Evolutionary conservation across 805 yeast species (phyloP), one percentile per base, ranked within the genome.

Genomic region (Nakazawaea peltata): DNA sequence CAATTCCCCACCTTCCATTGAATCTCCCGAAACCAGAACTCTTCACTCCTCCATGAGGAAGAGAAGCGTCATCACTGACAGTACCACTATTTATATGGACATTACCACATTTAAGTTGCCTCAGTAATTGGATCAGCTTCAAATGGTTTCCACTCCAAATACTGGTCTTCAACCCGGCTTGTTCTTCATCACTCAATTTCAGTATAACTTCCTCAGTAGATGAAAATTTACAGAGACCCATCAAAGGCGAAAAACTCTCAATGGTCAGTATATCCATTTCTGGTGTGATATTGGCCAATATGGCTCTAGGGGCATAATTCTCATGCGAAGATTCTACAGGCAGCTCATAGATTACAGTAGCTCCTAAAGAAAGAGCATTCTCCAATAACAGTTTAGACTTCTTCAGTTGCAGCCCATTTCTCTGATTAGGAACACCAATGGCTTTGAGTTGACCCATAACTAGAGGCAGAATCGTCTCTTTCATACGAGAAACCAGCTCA

Each of bases 11-110:
- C 9, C 32, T 36, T 13, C 67, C 50, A 42, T 67, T 66, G 54
- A 67, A 65, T 30, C 65, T 45, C 6, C 72, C 73, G 21, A 37
- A 40, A 2, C 74, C 74, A 33, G 69, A 63, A 5, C 40, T 35
- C 36, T 64, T 65, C 17, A 59, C 51, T 8, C 72, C 73, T 1
- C 74, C 73, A 42, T 67, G 73, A 0, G 73, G 73, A 5, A 51
- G 42, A 32, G 50, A 49, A 3, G 38, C 21, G 32, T 37, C 41
- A 23, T 41, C 44, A 15, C 47, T 54, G 3, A 63, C 34, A 3
- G 63, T 57, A 6, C 57, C 19, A 3, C 41, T 30, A 39, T 42
- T 45, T 41, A 55, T 41, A 41, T 65, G 69, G 10, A 67, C 54
- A 2, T 67, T 63, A 12, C 72, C 72, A 30, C 50, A 40, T 19